Evolutionary conservation across 306 rosid species (phyloP).

Genomic region (Prosopis cineraria): DNA sequence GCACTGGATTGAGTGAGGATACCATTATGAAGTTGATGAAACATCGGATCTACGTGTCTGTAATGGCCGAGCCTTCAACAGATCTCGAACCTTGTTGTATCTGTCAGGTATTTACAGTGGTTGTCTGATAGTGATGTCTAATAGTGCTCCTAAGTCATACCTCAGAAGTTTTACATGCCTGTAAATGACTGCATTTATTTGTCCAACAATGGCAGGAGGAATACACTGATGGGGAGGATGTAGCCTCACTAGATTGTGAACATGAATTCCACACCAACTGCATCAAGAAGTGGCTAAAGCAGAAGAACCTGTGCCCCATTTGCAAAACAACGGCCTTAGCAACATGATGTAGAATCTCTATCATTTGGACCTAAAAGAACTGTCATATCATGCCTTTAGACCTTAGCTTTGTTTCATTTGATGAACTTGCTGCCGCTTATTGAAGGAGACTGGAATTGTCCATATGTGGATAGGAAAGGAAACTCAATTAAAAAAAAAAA

Average conservation of each 20-base stretch:
- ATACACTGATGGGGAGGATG: constrained; percentile 60
- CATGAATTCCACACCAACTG: constrained; percentile 81
- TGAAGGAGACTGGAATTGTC: neutral
- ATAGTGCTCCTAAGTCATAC: neutral
- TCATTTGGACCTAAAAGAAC: constrained; percentile 25
- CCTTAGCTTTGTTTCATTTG: constrained; percentile 5
- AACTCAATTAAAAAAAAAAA: neutral
- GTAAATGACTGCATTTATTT: constrained; percentile 16
- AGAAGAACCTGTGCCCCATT: constrained; percentile 86
- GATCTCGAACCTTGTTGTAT: constrained; percentile 83
- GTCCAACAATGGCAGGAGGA: constrained; percentile 56
- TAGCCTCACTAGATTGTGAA: constrained; percentile 85
- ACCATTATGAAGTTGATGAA: constrained; percentile 59
- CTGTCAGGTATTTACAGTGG: constrained; percentile 63
- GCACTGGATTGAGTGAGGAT: constrained; percentile 76
- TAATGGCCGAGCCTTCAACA: constrained; percentile 39
- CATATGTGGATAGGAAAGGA: neutral
- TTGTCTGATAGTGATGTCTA: constrained; percentile 3
- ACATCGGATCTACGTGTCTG: constrained; percentile 39
- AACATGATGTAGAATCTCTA: constrained; percentile 44
- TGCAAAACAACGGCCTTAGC: constrained; percentile 81
- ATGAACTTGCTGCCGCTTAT: constrained; percentile 11
- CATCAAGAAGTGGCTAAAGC: constrained; percentile 84
- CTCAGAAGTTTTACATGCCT: neutral
- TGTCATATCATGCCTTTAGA: neutral